These are phyloP conservation scores for Lepidium didymum DNA, from an alignment of 345 rosid species.

Conservation along the genomic window DNA sequence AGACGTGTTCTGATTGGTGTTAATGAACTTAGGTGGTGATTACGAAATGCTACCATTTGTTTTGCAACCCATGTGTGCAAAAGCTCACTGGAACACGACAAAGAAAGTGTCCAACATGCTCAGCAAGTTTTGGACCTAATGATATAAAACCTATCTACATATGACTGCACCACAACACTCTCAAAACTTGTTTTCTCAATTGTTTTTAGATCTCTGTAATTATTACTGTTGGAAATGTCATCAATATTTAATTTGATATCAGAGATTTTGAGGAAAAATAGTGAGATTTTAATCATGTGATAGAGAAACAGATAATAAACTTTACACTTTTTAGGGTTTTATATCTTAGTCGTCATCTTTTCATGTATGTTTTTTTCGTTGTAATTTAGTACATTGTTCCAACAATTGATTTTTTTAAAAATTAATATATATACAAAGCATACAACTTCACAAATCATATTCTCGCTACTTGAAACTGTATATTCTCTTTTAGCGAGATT, in stretches of 20 bases:
- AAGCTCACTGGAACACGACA: conserved; percentile 65
- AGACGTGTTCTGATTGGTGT: not conserved
- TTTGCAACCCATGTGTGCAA: conserved; percentile 84
- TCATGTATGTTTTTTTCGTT: not conserved
- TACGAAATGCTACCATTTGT: conserved; percentile 91
- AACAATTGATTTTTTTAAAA: not conserved
- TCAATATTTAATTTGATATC: not conserved
- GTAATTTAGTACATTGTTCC: not conserved
- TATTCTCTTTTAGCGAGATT: no score
- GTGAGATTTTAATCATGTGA: conserved; percentile 3
- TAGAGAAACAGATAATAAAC: not conserved
- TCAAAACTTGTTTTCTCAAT: not conserved
- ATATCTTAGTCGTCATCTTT: not conserved
- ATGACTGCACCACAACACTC: conserved; percentile 25
- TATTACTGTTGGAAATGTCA: not conserved
- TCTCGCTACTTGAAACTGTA: no score
- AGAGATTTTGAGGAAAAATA: not conserved
- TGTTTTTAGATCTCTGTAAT: not conserved
- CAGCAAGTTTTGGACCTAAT: conserved; percentile 75
- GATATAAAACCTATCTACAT: conserved; percentile 96
- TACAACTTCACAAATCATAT: no score
- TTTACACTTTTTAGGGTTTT: not conserved
- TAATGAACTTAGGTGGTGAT: conserved; percentile 77
- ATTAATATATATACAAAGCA: no score
- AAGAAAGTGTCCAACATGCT: conserved; percentile 82